phyloP scores from a whole-genome alignment of 345 rosid species.

The Lumnitzera littorea region DNA sequence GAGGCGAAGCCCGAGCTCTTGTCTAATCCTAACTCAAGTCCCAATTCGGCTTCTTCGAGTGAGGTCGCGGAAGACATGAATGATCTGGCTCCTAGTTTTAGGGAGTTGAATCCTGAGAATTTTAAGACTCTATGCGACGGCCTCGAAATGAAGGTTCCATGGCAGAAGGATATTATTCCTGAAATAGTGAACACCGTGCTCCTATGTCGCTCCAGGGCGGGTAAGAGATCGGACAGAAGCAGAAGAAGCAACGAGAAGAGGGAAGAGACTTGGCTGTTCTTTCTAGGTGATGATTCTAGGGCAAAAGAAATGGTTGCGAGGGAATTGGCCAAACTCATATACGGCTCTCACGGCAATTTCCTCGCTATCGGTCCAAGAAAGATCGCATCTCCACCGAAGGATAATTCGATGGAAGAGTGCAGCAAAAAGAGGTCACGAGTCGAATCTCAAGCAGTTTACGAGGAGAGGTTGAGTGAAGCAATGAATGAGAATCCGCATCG shows the following conservation, averaged over 20 bases:
- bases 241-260: slow-evolving; percentile 8
- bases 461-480: slow-evolving; percentile 41
- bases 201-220: slow-evolving; percentile 45
- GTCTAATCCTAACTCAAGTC: slow-evolving; percentile 63
- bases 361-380: slow-evolving; percentile 30
- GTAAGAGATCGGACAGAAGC: slow-evolving; percentile 9
- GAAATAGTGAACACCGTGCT: slow-evolving; percentile 42
- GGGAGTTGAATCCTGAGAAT: slow-evolving; percentile 35
- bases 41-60: slow-evolving; percentile 77
- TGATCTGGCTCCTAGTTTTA: slow-evolving; percentile 35
- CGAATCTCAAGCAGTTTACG: slow-evolving; percentile 20
- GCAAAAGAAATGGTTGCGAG: slow-evolving; percentile 47
- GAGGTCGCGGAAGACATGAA: slow-evolving; percentile 36
- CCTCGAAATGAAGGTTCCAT: slow-evolving; percentile 47
- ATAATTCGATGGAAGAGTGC: slow-evolving; percentile 18
- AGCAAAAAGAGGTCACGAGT: slow-evolving; percentile 42
- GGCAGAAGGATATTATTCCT: slow-evolving; percentile 41
- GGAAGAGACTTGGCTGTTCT: slow-evolving; percentile 53
- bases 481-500: slow-evolving; percentile 66
- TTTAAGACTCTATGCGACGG: slow-evolving; percentile 34
- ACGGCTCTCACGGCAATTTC: slow-evolving; percentile 44
- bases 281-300: slow-evolving; percentile 36
- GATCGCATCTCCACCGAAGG: slow-evolving; percentile 15
- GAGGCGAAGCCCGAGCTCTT: slow-evolving; percentile 13
- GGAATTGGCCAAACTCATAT: slow-evolving; percentile 49